Evolutionary conservation across 2,329 filamentous ascomycete species (phyloP), one percentile per base, ranked within the genome.

Genomic region (Colletotrichum endophyticum): DNA sequence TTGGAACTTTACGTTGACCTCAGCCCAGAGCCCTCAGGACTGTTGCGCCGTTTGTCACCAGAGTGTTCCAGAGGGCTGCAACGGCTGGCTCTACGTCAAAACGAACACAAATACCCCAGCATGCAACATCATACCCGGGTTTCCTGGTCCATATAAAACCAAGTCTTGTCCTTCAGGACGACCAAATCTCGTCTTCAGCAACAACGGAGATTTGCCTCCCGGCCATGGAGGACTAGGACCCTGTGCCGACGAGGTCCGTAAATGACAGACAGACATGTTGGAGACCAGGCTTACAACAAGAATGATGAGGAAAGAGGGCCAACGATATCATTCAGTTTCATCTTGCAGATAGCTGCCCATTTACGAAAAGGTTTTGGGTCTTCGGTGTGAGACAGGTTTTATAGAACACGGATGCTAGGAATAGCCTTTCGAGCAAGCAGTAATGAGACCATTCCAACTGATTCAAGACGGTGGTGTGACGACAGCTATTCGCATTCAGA

Each of bases 41-140:
- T 79, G 78, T 67, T 79, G 78, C 62, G 27, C 27, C 27, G 67
- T 73, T 39, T 79, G 78, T 53, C 44, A 78, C 57, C 59, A 68
- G 34, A 67, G n/a, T 34, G 66, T 71, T 25, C 34, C 28, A 6
- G 69, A 77, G 30, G 76, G 66, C 13, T 79, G 78, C 57, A 79
- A 79, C 32, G 78, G 73, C 13, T 79, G 78, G 78, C 30, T 79
- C 8, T 79, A 72, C 49, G 66, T 77, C 57, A 53, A 66, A 4
- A 28, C 27, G 3, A 66, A 66, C 28, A 66, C 30, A 12, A 59
- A 63, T 5, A 73, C 63, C 2, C 78, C 78, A 4, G 28, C 63
- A 3, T 79, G 78, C 72, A 78, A 73, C 66, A 57, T 78, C 19
- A 78, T 79, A 15, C 30, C 69, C 30, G 76, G 76, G 22, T 78